Base-by-base conservation (phyloP, 805 yeast genomes). In the Sugiyamaella americana region DNA sequence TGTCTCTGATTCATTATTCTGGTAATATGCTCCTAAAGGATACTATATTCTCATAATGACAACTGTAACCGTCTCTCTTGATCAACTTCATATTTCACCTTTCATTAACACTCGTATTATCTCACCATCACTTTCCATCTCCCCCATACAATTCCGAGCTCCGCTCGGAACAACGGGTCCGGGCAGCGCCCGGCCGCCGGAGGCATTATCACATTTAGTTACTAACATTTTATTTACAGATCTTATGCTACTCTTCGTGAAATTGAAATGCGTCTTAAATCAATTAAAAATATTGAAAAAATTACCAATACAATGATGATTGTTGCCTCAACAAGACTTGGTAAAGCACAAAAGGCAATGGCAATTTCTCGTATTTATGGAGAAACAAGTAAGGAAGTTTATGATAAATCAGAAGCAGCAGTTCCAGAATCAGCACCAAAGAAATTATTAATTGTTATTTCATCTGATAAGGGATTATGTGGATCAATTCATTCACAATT, bases 231-330 rank as follows among this genome's bases (percentile, higher is more conserved):
- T n/a, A n/a, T n/a, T n/a, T 22, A 18, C 55, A 86, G 96, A 84
- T 82, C 82, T 76, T 91, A 87, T 76, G 98, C 98, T 64, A 93
- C 98, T 60, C 79, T 93, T 68, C 91, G 97, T 76, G 98, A 93
- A 73, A 94, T 93, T 65, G 98, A 93, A 77, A 84, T 79, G 71
- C 94, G 98, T 77, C 81, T 93, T 67, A 93, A 93, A 77, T 87
- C 97, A 57, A 93, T 93, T 70, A 93, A 91, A 78, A 93, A 93
- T 79, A 91, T 93, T 70, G 97, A 93, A 75, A 93, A 93, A 78
- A 93, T 93, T 75, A 93, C 98, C 74, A 93, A 93, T 75, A 93
- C 98, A 71, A 93, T 93, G 98, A 93, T 89, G 78, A 84, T 93
- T 72, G 98, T 93, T 63, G 98, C 98, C 37, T 91, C 98, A 37